Evolutionary conservation across 257 asterid species (phyloP).

Genomic region (Plantago ovata): DNA sequence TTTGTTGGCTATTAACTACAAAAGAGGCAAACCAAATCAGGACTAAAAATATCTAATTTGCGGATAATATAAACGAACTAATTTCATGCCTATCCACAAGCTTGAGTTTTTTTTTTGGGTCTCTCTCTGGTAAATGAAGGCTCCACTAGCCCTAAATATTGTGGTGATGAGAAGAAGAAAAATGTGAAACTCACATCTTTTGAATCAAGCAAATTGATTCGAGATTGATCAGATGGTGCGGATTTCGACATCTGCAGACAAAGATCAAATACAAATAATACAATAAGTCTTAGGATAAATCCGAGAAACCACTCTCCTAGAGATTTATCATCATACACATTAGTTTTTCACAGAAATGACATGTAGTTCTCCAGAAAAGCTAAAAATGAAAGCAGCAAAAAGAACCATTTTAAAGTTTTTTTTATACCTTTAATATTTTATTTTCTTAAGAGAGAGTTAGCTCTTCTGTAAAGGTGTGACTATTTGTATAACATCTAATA

Average conservation of each 20-base stretch:
- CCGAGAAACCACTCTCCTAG: too few species aligned
- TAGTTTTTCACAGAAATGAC: not conserved
- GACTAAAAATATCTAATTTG: not conserved
- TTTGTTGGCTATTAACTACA: slow-evolving; percentile 75
- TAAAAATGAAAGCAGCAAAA: slow-evolving; percentile 2
- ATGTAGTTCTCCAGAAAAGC: not conserved
- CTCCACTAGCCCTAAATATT: slow-evolving; percentile 7
- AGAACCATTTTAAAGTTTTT: too few species aligned
- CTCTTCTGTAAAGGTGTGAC: too few species aligned
- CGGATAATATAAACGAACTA: too few species aligned
- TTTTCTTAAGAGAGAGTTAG: too few species aligned
- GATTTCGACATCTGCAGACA: slow-evolving; percentile 89
- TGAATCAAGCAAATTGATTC: slow-evolving; percentile 86
- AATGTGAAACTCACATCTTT: slow-evolving; percentile 68
- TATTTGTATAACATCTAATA: not conserved
- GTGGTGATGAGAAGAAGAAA: not conserved
- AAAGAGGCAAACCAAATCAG: slow-evolving; percentile 19
- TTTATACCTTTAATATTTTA: too few species aligned
- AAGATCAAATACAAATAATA: slow-evolving; percentile 7
- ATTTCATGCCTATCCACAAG: not conserved
- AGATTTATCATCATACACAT: not conserved
- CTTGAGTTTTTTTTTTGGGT: not conserved
- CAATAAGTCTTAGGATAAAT: too few species aligned
- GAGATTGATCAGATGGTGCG: slow-evolving; percentile 91
- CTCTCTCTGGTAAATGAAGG: not conserved